Evolutionary conservation across 495 filamentous ascomycete genomes (phyloP), one percentile per base, ranked within the genome.

Genomic region (Xylaria palmicola): DNA sequence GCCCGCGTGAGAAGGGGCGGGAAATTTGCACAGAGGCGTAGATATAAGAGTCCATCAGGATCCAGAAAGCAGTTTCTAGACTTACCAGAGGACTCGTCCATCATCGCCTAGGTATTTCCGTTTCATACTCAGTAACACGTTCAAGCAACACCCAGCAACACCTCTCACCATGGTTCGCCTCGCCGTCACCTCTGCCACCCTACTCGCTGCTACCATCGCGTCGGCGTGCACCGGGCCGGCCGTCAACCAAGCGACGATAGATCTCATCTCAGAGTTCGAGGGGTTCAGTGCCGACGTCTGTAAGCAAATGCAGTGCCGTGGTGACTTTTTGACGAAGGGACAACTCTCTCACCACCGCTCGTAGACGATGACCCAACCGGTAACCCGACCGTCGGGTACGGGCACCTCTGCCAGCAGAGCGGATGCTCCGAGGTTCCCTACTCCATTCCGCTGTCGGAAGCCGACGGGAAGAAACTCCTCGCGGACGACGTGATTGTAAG

Each of bases 331-430:
- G 4, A 10, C 8, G 26, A 48, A 19, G 45, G 45, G n/a, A n/a
- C 20, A 47, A 44, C 4, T 12, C 48, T 44, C 36, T 41, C 10
- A 41, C 15, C 9, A 24, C 8, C 6, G 7, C 6, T 22, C 19
- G 26, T n/a, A 68, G 72, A 72, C 50, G 70, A 67, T 29, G 79
- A 83, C 54, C 74, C 76, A 13, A 74, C 72, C 57, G 78, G 78
- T 30, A 67, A 79, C 40, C 77, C 78, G 0, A 83, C 78, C 29
- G 71, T 83, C 17, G 81, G 81, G 30, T 83, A 82, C 62, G 81
- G 81, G 45, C 81, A 83, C 62, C 73, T 80, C 13, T 83, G 79
- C 71, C 36, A 58, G 51, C 71, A 72, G 10, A 55, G 63, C 13
- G 64, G 64, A 13, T 82, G 80, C 74, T 55, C 72, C 2, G 80